Percentiles rank a stretch among this genome's conserved stretches.
Evolutionary conservation across 306 rosid species (phyloP).

Genomic region (Glycine tomentella): DNA sequence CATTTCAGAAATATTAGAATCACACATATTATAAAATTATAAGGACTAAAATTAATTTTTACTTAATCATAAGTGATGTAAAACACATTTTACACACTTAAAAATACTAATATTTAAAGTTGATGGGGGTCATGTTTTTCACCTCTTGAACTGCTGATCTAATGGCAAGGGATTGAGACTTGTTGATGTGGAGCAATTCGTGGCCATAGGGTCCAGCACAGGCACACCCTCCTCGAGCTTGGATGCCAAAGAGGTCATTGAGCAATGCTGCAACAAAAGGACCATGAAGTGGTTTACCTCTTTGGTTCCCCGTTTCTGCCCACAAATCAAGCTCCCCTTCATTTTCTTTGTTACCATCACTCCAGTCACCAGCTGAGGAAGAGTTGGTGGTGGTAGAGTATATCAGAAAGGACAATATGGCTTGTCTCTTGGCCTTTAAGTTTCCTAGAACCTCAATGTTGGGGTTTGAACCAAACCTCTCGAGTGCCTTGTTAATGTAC

Average conservation of each 20-base stretch:
- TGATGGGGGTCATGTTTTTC: slow-evolving; percentile 15
- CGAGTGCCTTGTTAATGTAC: slow-evolving; percentile 58
- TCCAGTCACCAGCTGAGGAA: slow-evolving; percentile 10
- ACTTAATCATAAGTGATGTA: neutral
- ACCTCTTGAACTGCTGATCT: slow-evolving; percentile 77
- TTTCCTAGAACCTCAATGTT: slow-evolving; percentile 73
- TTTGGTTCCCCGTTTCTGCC: slow-evolving; percentile 64
- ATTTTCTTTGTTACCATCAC: neutral
- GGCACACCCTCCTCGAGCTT: slow-evolving; percentile 88
- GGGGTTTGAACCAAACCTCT: slow-evolving; percentile 64
- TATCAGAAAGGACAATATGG: slow-evolving; percentile 74
- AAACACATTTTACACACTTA: neutral
- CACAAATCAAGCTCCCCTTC: slow-evolving; percentile 58
- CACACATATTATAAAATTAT: neutral
- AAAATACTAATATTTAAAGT: neutral
- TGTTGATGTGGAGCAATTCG: slow-evolving; percentile 62
- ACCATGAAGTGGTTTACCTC: slow-evolving; percentile 82
- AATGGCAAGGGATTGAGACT: slow-evolving; percentile 58
- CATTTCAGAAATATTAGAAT: too few species aligned
- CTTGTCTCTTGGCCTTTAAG: slow-evolving; percentile 64
- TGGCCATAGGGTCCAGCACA: slow-evolving; percentile 98
- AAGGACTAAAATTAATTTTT: neutral
- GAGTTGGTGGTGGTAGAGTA: slow-evolving; percentile 64
- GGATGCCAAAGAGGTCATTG: slow-evolving; percentile 86
- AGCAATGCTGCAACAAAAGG: slow-evolving; percentile 76